These are phyloP conservation scores for Coemansia sp. DNA, from an alignment of 192 early-diverging fungal genomes.

Conservation along the genomic window DNA sequence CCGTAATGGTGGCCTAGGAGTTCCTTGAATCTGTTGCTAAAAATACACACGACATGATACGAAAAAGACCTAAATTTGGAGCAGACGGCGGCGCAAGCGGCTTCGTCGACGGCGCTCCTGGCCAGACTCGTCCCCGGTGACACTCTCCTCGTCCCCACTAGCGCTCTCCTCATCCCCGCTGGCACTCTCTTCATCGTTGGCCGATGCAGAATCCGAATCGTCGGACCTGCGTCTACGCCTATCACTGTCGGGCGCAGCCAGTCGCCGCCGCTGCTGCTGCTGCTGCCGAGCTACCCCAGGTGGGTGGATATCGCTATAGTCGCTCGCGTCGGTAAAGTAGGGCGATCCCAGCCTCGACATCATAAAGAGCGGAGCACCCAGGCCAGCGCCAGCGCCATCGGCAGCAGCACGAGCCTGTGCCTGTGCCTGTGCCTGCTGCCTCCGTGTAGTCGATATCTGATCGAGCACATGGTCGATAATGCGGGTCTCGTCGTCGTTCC, in stretches of 20 bases:
- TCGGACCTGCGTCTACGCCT: not conserved
- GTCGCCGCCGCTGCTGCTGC: not conserved
- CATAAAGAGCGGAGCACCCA: conserved; percentile 43
- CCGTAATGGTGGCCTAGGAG: not conserved
- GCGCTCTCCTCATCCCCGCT: not conserved
- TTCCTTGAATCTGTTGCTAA: not conserved
- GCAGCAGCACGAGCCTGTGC: conserved; percentile 2
- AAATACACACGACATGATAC: not conserved
- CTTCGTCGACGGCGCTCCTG: not conserved
- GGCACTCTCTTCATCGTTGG: not conserved
- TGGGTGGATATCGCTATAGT: not conserved
- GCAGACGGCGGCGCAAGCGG: not conserved
- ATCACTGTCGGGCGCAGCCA: not conserved
- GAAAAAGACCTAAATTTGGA: not conserved
- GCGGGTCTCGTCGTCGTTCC: conserved; percentile 32
- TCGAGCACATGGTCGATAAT: conserved; percentile 45
- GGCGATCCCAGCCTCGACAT: conserved; percentile 1
- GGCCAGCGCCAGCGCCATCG: conserved; percentile 2
- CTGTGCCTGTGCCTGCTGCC: conserved; percentile 13
- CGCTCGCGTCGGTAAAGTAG: not conserved
- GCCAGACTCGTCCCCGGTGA: not conserved
- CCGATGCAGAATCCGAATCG: not conserved
- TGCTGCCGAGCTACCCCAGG: not conserved
- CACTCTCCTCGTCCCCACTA: not conserved
- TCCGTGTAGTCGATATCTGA: conserved; percentile 39